Conservation (phyloP, 768 basidiomycete genomes). For the Tylopilus balloui region DNA sequence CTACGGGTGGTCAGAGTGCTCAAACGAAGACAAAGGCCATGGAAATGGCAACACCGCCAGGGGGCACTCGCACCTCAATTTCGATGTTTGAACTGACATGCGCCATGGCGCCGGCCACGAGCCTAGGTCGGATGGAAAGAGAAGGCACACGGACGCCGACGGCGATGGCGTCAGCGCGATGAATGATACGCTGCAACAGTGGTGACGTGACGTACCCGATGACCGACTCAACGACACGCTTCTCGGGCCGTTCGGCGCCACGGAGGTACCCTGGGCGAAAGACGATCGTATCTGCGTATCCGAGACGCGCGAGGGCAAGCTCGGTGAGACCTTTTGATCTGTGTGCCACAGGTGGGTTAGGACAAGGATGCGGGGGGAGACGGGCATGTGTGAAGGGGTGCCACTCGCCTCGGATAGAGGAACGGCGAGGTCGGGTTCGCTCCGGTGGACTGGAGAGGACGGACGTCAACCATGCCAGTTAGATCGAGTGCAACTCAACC, state of each 20-base stretch:
- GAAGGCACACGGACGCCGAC: too few relatives aligned
- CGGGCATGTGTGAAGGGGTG: too few relatives aligned
- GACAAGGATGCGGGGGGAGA: not conserved
- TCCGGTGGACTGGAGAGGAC: constrained; percentile 36
- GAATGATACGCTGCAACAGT: too few relatives aligned
- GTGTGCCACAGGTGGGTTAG: not conserved
- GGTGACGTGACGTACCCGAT: constrained; percentile 34
- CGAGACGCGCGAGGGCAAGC: constrained; percentile 56
- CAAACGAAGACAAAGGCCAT: not conserved
- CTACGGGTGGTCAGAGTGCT: constrained; percentile 28
- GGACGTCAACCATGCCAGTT: not conserved
- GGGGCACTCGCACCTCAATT: constrained; percentile 39
- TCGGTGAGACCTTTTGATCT: constrained; percentile 80
- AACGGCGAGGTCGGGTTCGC: constrained; percentile 48
- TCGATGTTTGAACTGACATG: constrained; percentile 35
- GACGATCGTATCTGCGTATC: constrained; percentile 66
- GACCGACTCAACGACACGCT: constrained; percentile 39
- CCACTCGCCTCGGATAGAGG: constrained; percentile 46
- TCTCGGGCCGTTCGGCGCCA: constrained; percentile 42
- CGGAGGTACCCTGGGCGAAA: constrained; percentile 60
- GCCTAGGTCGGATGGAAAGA: too few relatives aligned
- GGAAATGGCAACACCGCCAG: not conserved
- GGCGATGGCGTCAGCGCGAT: not conserved
- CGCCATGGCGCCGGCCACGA: constrained; percentile 36
- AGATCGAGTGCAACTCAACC: not conserved